phyloP scores from a whole-genome alignment of 2,329 filamentous ascomycete species.

The Exophiala alcalophila region DNA sequence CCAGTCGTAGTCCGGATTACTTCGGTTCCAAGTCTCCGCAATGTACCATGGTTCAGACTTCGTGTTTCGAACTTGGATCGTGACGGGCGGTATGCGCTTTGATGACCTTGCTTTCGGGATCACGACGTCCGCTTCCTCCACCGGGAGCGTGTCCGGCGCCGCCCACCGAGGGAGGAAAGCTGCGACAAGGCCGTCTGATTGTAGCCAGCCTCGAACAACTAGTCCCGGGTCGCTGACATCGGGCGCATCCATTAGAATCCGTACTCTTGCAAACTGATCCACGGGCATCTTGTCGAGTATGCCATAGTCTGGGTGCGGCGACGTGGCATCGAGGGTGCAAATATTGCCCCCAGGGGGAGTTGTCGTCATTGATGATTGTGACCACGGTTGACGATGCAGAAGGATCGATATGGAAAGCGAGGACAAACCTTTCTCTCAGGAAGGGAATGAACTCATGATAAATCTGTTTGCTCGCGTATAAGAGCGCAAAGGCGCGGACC shows the following conservation, averaged over 20 bases:
- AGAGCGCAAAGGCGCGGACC: not conserved
- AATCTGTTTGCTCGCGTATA: conserved; percentile 4
- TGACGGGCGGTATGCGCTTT: conserved; percentile 7
- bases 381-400: conserved; percentile 1
- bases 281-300: conserved; percentile 8
- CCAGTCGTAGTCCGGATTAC: not conserved
- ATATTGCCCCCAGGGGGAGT: conserved; percentile 4
- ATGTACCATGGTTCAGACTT: conserved; percentile 6
- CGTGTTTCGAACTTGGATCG: conserved; percentile 7
- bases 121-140: not conserved
- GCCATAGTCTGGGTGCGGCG: conserved; percentile 1
- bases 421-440: conserved; percentile 2
- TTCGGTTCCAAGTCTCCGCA: conserved; percentile 4
- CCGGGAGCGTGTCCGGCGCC: not conserved
- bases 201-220: conserved; percentile 10
- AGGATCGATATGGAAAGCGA: conserved; percentile 12
- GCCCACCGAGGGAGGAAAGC: conserved; percentile 5
- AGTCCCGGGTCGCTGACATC: conserved; percentile 1
- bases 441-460: conserved; percentile 2
- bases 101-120: not conserved
- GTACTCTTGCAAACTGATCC: conserved; percentile 3
- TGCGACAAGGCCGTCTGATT: conserved; percentile 1
- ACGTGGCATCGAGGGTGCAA: conserved; percentile 3
- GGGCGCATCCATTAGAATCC: conserved; percentile 8
- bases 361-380: conserved; percentile 11